phyloP scores from a whole-genome alignment of 805 yeast species.

The Candida wancherniae region DNA sequence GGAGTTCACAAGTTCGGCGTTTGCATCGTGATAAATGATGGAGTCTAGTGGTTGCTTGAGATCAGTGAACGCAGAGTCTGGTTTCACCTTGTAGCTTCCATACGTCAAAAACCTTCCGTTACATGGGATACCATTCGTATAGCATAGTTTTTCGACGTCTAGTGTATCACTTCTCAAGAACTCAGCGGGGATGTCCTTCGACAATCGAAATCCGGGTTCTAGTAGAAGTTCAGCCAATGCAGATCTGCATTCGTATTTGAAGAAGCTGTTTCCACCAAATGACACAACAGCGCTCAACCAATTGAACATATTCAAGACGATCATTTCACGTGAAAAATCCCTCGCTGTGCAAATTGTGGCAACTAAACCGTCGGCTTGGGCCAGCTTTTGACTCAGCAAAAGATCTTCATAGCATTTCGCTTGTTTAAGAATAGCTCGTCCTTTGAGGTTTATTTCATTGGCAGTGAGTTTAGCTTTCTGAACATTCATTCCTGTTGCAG shows the following conservation, averaged over 20 bases:
- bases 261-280: constrained; percentile 20
- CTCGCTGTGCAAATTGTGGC: constrained; percentile 50
- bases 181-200: constrained; percentile 24
- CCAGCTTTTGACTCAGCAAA: constrained; percentile 32
- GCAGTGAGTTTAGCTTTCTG: constrained; percentile 35
- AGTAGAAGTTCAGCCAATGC: constrained; percentile 44
- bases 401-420: constrained; percentile 20
- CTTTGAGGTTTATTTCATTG: constrained; percentile 42
- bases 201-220: constrained; percentile 28
- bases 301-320: constrained; percentile 40
- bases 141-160: constrained; percentile 20
- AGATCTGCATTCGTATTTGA: constrained; percentile 31
- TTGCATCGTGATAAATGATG: constrained; percentile 1
- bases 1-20: constrained; percentile 26
- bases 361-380: constrained; percentile 47
- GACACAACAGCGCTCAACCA: constrained; percentile 46
- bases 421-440: constrained; percentile 45
- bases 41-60: constrained; percentile 3
- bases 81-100: constrained; percentile 18
- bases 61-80: constrained; percentile 1
- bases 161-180: constrained; percentile 12
- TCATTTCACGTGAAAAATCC: constrained; percentile 47
- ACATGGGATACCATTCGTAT: constrained; percentile 30
- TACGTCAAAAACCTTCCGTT: constrained; percentile 24
- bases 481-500: constrained; percentile 25